phyloP scores from a whole-genome alignment of 1,284 basidiomycete species.

The Irpex sp. region DNA sequence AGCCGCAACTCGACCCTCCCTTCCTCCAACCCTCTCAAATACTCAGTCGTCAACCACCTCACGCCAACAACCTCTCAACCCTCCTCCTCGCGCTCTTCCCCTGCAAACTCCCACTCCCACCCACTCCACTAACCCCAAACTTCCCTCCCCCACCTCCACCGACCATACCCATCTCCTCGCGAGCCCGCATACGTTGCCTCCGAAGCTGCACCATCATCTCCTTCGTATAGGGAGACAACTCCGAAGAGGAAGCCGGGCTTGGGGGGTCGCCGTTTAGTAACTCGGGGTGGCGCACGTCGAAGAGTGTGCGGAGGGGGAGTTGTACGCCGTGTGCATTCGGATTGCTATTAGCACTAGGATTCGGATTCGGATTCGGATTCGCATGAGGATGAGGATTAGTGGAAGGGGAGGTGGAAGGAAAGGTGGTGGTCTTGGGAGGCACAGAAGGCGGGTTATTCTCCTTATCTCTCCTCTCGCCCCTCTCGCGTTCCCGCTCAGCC shows the following conservation, averaged over 20 bases:
- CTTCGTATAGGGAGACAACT: conserved; percentile 61
- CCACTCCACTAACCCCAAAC: neutral
- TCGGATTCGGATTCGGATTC: too few species aligned
- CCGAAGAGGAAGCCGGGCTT: conserved; percentile 69
- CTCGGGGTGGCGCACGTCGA: conserved; percentile 19
- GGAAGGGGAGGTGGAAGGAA: neutral
- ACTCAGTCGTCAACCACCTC: too few species aligned
- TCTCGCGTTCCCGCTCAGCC: neutral
- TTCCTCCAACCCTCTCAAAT: too few species aligned
- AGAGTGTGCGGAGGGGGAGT: conserved; percentile 22
- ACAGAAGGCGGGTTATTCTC: conserved; percentile 22
- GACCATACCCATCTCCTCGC: conserved; percentile 19
- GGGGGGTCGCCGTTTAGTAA: conserved; percentile 28
- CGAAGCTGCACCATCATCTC: conserved; percentile 65
- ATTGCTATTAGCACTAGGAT: too few species aligned
- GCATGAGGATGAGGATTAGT: conserved; percentile 12
- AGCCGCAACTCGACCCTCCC: too few species aligned
- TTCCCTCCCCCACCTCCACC: neutral
- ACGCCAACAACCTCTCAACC: neutral
- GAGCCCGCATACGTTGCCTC: conserved; percentile 47
- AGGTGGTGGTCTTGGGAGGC: conserved; percentile 1
- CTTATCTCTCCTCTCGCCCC: conserved; percentile 13
- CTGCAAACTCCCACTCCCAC: neutral
- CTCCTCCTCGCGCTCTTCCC: neutral
- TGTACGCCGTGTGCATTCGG: too few species aligned